Base-by-base conservation (phyloP, 2,329 filamentous ascomycete species). In the Periconia macrospinosa region DNA sequence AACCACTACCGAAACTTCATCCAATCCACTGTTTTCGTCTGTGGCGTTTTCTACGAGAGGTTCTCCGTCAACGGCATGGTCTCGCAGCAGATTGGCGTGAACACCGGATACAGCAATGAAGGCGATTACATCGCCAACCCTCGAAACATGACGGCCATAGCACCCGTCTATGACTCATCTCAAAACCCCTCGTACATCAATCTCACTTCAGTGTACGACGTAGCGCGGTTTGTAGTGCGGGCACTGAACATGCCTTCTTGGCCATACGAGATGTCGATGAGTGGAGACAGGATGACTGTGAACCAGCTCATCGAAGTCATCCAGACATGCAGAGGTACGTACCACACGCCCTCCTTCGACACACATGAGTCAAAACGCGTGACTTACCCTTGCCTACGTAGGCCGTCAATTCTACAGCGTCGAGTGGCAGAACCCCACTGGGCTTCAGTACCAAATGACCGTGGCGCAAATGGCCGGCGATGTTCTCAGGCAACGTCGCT, bases 31-130 rank as follows among this genome's bases (percentile, higher is more conserved):
- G 78, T 86, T 23, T 91, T 92, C 71, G 83, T 86, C 0, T 92
- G 89, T 61, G 89, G 89, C 18, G 73, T 91, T 30, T 85, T 92
- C 59, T 92, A 91, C 78, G 89, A 92, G 67, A 79, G 88, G 1
- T 91, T 92, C 63, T 84, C 84, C 18, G 86, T 85, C 0, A 84
- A 83, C 2, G 89, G 89, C 0, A 79, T 92, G 54, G 78, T 78
- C 13, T 76, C 78, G 17, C 79, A 84, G 50, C 76, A 80, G 33
- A 85, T 91, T 45, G 87, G 87, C 1, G 56, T 69, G 7, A 79
- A 79, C n/a, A 81, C 79, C 41, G 80, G 81, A 17, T 75, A 85
- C 19, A 74, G 77, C 9, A 76, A 75, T 14, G 82, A 86, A 58
- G 87, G 87, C 6, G 82, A 84, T 61, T 91, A 87, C 61, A 76